phyloP scores from a whole-genome alignment of 495 filamentous ascomycete species.

The Apiosordaria backusii region DNA sequence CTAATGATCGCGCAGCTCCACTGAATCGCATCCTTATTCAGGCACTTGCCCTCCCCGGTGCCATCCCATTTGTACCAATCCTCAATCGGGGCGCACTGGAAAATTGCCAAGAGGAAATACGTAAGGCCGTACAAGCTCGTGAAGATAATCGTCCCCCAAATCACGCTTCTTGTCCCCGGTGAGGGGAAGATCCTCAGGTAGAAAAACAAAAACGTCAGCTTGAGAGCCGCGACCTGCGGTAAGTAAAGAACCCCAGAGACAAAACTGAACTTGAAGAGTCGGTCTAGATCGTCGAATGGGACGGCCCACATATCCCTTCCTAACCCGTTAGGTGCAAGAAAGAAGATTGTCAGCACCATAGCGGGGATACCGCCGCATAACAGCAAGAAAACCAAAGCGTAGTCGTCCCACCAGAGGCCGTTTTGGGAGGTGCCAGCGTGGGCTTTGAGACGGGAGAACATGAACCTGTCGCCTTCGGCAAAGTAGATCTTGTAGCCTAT shows the following conservation, averaged over 20 bases:
- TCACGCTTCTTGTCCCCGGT: conserved; percentile 7
- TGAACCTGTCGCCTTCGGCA: not conserved
- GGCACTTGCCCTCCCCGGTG: conserved; percentile 24
- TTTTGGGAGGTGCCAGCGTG: not conserved
- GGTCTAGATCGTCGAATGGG: conserved; percentile 7
- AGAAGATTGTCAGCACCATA: conserved; percentile 5
- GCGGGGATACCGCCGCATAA: conserved; percentile 4
- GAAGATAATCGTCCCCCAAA: conserved; percentile 18
- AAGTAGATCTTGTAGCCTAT: not conserved
- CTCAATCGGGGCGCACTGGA: conserved; percentile 30
- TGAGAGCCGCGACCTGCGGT: conserved; percentile 11
- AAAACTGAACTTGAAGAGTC: conserved; percentile 16
- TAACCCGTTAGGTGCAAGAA: conserved; percentile 13
- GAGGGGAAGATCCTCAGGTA: conserved; percentile 21
- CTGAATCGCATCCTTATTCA: conserved; percentile 28
- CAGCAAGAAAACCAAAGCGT: conserved; percentile 1
- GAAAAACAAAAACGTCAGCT: conserved; percentile 17
- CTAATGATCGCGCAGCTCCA: conserved; percentile 16
- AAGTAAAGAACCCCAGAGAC: conserved; percentile 15
- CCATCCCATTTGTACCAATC: conserved; percentile 29
- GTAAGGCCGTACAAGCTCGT: conserved; percentile 11
- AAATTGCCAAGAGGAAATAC: conserved; percentile 20
- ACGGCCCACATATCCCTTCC: conserved; percentile 18
- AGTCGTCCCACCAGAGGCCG: conserved; percentile 12
- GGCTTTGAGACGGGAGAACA: not conserved